Evolutionary conservation across 768 basidiomycete species (phyloP).

Genomic region (Gloeophyllum trabeum): DNA sequence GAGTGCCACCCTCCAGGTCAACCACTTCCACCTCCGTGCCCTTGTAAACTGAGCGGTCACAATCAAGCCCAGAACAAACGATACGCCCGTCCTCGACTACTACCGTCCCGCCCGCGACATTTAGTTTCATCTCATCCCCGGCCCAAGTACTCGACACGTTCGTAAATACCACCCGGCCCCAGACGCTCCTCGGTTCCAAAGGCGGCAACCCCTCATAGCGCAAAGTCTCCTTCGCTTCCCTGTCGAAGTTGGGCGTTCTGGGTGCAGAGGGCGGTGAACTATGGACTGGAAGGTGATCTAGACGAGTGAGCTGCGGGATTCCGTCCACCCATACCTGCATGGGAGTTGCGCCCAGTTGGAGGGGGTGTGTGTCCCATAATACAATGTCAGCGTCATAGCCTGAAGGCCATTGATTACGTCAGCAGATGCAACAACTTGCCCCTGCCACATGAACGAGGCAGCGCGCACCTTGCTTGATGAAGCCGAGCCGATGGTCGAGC

Average conservation of each 20-base stretch:
- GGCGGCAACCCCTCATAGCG: slow-evolving; percentile 63
- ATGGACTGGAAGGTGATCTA: slow-evolving; percentile 31
- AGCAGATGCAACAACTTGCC: neutral
- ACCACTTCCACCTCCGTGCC: slow-evolving; percentile 17
- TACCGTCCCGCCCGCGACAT: slow-evolving; percentile 8
- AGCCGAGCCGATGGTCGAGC: slow-evolving; percentile 61
- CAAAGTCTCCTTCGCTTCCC: slow-evolving; percentile 46
- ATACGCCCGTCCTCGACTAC: slow-evolving; percentile 44
- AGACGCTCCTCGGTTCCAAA: slow-evolving; percentile 27
- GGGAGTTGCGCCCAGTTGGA: slow-evolving; percentile 71
- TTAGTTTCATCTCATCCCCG: slow-evolving; percentile 5
- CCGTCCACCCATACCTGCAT: slow-evolving; percentile 79
- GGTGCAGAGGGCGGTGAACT: slow-evolving; percentile 38
- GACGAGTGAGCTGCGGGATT: slow-evolving; percentile 43
- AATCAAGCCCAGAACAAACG: slow-evolving; percentile 26
- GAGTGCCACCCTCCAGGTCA: slow-evolving; percentile 54
- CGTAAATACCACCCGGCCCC: slow-evolving; percentile 34
- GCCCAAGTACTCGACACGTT: slow-evolving; percentile 35
- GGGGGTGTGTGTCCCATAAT: slow-evolving; percentile 43
- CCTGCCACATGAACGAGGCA: too few species aligned
- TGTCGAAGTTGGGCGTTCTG: slow-evolving; percentile 41
- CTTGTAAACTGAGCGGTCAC: slow-evolving; percentile 3
- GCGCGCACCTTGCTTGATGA: slow-evolving; percentile 45
- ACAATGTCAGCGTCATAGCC: slow-evolving; percentile 21
- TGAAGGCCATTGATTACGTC: neutral